These are phyloP conservation scores for Paramecium bursaria DNA, from an alignment of 73 alveolate species.

Conservation along the genomic window DNA sequence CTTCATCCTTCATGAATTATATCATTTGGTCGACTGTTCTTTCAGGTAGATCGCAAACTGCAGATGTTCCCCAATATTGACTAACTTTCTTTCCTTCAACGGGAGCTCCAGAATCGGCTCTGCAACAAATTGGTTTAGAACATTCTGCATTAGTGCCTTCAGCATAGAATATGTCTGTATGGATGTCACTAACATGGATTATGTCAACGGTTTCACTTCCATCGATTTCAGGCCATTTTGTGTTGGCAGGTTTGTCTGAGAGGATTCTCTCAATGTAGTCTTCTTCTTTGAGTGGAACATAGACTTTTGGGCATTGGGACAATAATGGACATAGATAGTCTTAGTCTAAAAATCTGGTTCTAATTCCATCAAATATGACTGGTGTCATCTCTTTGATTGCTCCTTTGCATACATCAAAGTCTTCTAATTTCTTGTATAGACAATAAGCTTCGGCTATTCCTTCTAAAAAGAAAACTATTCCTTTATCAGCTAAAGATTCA, in stretches of 20 bases:
- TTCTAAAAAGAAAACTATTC: slow-evolving; percentile 46
- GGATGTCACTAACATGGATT: slow-evolving; percentile 85
- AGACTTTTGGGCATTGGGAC: slow-evolving; percentile 59
- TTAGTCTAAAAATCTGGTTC: slow-evolving; percentile 59
- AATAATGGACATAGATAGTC: slow-evolving; percentile 64
- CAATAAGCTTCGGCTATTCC: slow-evolving; percentile 45
- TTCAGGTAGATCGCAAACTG: slow-evolving; percentile 81
- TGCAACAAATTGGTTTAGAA: slow-evolving; percentile 78
- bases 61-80: slow-evolving; percentile 80
- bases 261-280: slow-evolving; percentile 33
- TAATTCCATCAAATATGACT: slow-evolving; percentile 24
- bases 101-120: slow-evolving; percentile 72
- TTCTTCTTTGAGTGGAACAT: slow-evolving; percentile 47
- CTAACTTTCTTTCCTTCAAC: slow-evolving; percentile 70
- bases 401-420: slow-evolving; percentile 54
- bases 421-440: slow-evolving; percentile 7
- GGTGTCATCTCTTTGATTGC: slow-evolving; percentile 70
- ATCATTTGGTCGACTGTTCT: slow-evolving; percentile 78
- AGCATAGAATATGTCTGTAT: slow-evolving; percentile 78
- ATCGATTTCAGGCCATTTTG: slow-evolving; percentile 44
- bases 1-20: slow-evolving; percentile 71
- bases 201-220: slow-evolving; percentile 72
- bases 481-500: slow-evolving; percentile 21
- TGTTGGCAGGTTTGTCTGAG: slow-evolving; percentile 46
- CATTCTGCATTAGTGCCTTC: slow-evolving; percentile 80